Evolutionary conservation across 306 rosid species (phyloP).

Genomic region (Vigna radiata): DNA sequence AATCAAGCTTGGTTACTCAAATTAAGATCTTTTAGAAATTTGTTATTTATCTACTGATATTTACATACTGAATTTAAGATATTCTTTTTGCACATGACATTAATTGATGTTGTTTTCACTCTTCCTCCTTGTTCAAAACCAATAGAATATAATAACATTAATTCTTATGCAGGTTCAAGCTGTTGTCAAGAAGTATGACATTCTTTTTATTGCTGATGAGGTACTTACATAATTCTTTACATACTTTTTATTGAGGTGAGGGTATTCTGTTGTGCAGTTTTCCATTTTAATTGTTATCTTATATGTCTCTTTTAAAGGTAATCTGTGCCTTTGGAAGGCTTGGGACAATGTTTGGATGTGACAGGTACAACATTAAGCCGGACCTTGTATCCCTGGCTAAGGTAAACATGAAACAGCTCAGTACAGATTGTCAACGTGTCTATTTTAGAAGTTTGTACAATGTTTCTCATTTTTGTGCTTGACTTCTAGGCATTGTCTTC

Average conservation of each 20-base stretch:
- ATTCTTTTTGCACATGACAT: constrained; percentile 2
- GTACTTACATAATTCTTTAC: constrained; percentile 48
- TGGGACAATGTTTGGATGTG: constrained; percentile 89
- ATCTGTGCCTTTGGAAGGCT: constrained; percentile 97
- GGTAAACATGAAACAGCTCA: constrained; percentile 54
- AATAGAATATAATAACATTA: neutral
- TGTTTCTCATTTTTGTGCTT: constrained; percentile 39
- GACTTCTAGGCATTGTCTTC: constrained; percentile 88
- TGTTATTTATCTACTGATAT: no score
- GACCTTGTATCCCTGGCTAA: constrained; percentile 92
- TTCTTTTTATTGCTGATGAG: constrained; percentile 97
- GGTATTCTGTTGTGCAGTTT: constrained; percentile 28
- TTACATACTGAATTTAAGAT: no score
- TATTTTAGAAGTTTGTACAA: neutral
- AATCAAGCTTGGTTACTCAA: no score
- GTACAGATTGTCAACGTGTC: constrained; percentile 20
- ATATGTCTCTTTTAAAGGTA: constrained; percentile 61
- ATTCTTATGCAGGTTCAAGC: constrained; percentile 79
- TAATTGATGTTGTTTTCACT: neutral
- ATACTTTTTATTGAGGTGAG: neutral
- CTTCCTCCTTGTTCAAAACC: no score
- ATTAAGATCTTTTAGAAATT: no score
- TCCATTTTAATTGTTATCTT: constrained; percentile 30
- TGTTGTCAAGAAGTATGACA: constrained; percentile 89
- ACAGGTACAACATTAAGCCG: constrained; percentile 89